phyloP scores from a whole-genome alignment of 1,284 basidiomycete genomes.

The Malassezia dermatis region DNA sequence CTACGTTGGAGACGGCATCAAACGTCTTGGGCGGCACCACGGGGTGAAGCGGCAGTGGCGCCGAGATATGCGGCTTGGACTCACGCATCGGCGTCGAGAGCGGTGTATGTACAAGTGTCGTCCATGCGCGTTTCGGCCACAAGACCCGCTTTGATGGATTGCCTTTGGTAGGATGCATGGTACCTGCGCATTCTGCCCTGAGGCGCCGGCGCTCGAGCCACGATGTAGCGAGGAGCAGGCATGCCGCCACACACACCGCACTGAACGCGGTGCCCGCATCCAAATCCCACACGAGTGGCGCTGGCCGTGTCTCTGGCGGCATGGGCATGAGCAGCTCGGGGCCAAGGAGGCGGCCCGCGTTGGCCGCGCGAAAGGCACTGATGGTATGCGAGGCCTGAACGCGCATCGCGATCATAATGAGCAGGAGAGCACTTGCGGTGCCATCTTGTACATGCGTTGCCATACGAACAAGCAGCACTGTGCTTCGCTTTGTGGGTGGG shows the following conservation, averaged over 20 bases:
- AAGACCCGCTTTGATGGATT: not conserved
- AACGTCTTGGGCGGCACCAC: not conserved
- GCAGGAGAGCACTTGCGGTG: not conserved
- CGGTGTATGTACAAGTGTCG: not conserved
- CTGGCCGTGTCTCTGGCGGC: too few relatives aligned
- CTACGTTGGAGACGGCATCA: not conserved
- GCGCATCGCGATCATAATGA: conserved; percentile 4
- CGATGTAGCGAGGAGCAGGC: not conserved
- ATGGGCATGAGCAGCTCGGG: not conserved
- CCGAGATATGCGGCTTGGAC: not conserved
- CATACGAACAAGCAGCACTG: not conserved
- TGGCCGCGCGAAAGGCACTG: conserved; percentile 6
- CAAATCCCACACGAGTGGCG: not conserved
- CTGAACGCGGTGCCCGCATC: conserved; percentile 12
- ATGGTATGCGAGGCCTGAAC: conserved; percentile 2
- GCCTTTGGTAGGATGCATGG: not conserved
- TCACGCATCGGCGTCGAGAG: not conserved
- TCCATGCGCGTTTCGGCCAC: not conserved
- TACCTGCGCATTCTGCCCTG: not conserved
- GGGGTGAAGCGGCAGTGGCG: not conserved
- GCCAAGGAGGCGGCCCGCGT: not conserved
- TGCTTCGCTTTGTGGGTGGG: not conserved
- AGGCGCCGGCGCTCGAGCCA: conserved; percentile 14
- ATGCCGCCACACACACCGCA: not conserved
- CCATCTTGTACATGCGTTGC: conserved; percentile 9